These are phyloP conservation scores for Pseudogymnoascus sp. DNA, from an alignment of 2,329 filamentous ascomycete species.

Conservation along the genomic window DNA sequence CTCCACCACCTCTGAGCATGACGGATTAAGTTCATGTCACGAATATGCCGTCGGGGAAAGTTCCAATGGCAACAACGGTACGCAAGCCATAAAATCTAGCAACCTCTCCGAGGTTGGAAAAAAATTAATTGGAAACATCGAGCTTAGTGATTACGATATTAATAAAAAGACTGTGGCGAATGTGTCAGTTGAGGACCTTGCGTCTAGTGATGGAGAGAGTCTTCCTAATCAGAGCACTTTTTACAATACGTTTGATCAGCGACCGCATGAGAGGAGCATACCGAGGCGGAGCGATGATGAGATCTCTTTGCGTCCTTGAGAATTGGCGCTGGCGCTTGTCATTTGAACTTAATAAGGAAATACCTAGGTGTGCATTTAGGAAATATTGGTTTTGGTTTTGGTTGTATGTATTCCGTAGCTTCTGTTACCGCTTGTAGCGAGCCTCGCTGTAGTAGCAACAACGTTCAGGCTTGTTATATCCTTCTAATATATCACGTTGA, in stretches of 20 bases:
- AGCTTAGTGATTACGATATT: not conserved
- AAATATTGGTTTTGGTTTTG: not conserved
- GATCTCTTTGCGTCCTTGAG: not conserved
- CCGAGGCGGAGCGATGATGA: not conserved
- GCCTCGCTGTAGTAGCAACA: conserved; percentile 1
- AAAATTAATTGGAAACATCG: not conserved
- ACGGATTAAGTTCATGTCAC: not conserved
- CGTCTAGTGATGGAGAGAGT: not conserved
- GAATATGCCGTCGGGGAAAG: not conserved
- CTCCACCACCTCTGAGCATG: not conserved
- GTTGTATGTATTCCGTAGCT: not conserved
- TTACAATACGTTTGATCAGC: not conserved
- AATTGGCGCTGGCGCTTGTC: not conserved
- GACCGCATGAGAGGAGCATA: not conserved
- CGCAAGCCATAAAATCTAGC: not conserved
- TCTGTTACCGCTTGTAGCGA: not conserved
- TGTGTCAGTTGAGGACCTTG: not conserved
- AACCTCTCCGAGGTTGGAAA: not conserved
- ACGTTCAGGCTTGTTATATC: not conserved
- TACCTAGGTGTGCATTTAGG: not conserved
- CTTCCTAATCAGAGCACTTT: not conserved
- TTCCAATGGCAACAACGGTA: not conserved
- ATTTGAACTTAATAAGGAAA: not conserved
- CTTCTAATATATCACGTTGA: not conserved
- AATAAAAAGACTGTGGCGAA: not conserved